Base-by-base conservation (phyloP, 2,329 filamentous ascomycete species). In the Fusarium liriodendri region DNA sequence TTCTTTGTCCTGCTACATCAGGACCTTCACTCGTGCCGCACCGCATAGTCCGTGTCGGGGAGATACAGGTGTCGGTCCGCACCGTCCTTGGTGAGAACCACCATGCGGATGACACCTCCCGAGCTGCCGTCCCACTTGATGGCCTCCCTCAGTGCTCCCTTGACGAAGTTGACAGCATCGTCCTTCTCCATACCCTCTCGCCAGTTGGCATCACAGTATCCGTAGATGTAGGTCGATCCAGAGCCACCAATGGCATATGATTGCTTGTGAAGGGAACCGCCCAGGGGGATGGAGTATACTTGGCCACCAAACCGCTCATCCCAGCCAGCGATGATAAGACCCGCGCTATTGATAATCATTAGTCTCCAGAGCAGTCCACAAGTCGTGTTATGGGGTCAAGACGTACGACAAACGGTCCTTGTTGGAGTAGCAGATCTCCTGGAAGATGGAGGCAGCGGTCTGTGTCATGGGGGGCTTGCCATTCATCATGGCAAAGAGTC, bases 41-140 rank as follows among this genome's bases (percentile, higher is more conserved):
- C 94, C 74, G 89, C 88, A 86, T 99, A 99, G 79, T 93, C 91
- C 80, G 93, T 94, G 86, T 99, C 96, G 50, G 97, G 97, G 80
- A 99, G 89, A 84, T 98, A 99, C 82, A 99, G 85, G 87, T 98
- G 97, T 85, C 97, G 91, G 85, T 97, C 92, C 8, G 96, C 95
- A 38, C 97, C 97, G 81, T 93, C 91, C 79, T 91, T 92, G 72
- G 96, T 99, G 84, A 99, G 86, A 69, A 99, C 97, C 72, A 98
- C 96, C 94, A 99, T 95, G 78, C 97, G 92, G 80, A 99, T 99
- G 70, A 99, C 97, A 86, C 97, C 97, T 76, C 97, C 97, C 4
- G 97, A 98, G 87, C 95, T 98, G 74, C 97, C 97, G 82, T 99
- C 97, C 97, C 97, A 99, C 86, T 98, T 98, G 89, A 99, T 98